These are phyloP conservation scores for Triticum urartu DNA, from an alignment of 176 grass and related monocot species.

Conservation along the genomic window DNA sequence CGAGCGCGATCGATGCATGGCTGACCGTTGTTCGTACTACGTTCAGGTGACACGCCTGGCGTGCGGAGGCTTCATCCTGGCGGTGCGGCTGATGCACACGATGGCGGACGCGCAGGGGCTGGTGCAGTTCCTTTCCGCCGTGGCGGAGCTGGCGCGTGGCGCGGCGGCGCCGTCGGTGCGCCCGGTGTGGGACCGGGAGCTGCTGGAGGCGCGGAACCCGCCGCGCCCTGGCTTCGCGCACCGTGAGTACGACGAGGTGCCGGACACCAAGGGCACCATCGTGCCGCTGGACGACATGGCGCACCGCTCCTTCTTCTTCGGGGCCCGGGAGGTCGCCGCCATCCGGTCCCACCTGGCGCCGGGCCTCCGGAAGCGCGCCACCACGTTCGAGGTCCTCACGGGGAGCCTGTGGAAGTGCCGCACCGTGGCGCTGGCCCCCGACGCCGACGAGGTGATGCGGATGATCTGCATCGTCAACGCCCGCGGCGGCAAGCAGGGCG, in stretches of 20 bases:
- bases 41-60: conserved; percentile 63
- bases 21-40: background rate
- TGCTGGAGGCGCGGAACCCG: conserved; percentile 52
- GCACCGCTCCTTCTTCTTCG: conserved; percentile 82
- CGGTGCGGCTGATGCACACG: conserved; percentile 49
- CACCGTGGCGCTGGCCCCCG: conserved; percentile 55
- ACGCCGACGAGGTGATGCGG: conserved; percentile 74
- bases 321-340: conserved; percentile 37
- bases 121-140: conserved; percentile 50
- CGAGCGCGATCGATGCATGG: background rate
- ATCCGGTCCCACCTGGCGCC: conserved; percentile 42
- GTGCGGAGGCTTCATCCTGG: conserved; percentile 69
- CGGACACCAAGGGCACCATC: conserved; percentile 73
- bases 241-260: conserved; percentile 73
- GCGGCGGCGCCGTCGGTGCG: conserved; percentile 25
- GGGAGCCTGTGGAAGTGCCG: conserved; percentile 78
- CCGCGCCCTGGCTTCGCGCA: conserved; percentile 49
- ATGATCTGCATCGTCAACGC: conserved; percentile 72
- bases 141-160: conserved; percentile 68
- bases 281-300: conserved; percentile 75
- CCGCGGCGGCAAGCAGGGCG: conserved; percentile 39
- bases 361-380: conserved; percentile 32
- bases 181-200: conserved; percentile 57
- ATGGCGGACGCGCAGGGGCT: conserved; percentile 62
- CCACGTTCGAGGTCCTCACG: conserved; percentile 82